Evolutionary conservation across 108 stramenopile species (phyloP).

Genomic region (Seminavis robusta): DNA sequence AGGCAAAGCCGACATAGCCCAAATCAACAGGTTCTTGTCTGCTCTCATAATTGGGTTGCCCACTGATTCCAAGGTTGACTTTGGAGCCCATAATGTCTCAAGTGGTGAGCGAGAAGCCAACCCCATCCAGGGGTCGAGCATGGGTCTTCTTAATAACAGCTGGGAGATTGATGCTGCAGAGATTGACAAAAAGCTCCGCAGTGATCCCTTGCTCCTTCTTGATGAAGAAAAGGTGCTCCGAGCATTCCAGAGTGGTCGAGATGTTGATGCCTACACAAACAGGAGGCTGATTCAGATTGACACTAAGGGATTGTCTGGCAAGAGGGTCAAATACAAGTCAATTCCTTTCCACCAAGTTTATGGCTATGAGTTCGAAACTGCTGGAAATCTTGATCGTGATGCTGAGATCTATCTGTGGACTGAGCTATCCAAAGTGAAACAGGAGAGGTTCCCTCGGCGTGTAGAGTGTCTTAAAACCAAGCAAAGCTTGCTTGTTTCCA

Average conservation of each 20-base stretch:
- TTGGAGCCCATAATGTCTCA: slow-evolving; percentile 9
- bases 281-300: slow-evolving; percentile 53
- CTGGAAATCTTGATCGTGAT: slow-evolving; percentile 41
- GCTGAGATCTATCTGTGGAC: slow-evolving; percentile 18
- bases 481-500: slow-evolving; percentile 16
- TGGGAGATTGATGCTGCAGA: slow-evolving; percentile 40
- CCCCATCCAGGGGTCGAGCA: slow-evolving; percentile 5
- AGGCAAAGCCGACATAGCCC: slow-evolving; percentile 45
- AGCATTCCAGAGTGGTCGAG: slow-evolving; percentile 53
- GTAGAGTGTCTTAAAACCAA: slow-evolving; percentile 5
- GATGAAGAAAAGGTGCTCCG: slow-evolving; percentile 48
- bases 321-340: slow-evolving; percentile 52
- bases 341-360: slow-evolving; percentile 46
- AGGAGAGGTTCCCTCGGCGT: slow-evolving; percentile 2
- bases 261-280: slow-evolving; percentile 49
- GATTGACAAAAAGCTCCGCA: slow-evolving; percentile 35
- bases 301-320: slow-evolving; percentile 58
- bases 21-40: slow-evolving; percentile 53
- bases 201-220: slow-evolving; percentile 47
- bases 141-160: slow-evolving; percentile 35
- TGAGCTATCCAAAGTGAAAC: neutral
- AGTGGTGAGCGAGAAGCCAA: slow-evolving; percentile 1
- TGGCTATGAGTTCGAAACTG: slow-evolving; percentile 58
- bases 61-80: slow-evolving; percentile 3
- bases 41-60: slow-evolving; percentile 44